Base-by-base conservation (phyloP, 768 basidiomycete genomes). In the Antrodiella citrinella region DNA sequence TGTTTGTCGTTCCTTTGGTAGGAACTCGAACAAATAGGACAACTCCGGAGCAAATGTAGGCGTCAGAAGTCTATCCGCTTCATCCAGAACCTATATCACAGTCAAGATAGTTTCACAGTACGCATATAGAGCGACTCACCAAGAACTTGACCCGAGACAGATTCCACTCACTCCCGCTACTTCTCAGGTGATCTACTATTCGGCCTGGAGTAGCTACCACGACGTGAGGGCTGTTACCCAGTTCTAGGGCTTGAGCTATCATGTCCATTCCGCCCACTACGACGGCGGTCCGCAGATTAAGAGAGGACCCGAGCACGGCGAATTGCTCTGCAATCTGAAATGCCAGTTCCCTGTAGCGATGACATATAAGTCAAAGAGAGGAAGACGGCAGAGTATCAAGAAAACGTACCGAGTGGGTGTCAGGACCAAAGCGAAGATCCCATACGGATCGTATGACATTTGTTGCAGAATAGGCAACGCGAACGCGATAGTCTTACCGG, bases 211-310 rank as follows among this genome's bases (percentile, higher is more conserved):
- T 99, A 5, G 94, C 96, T 43, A 99, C 82, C 20, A 98, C 84
- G 30, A 99, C 77, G 63, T 98, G 96, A 0, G 96, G 96, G 39
- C 87, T 78, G 55, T 82, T 80, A 2, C 76, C 74, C 12, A 99
- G 78, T 59, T 94, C 92, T 15, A 90, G 71, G 0, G 95, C 91
- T 64, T 99, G 96, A 1, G 81, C 65, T 74, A 96, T 91, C 85
- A 95, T 95, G 59, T 99, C 96, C 91, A 99, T 95, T 4, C 96
- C 96, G 15, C 96, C 96, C 2, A 98, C 93, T 25, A 97, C 72
- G 5, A 97, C 92, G 9, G 86, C 79, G 7, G 92, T 95, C 24
- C 82, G 82, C 44, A 91, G 67, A 60, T 85, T 91, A 51, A 96
- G 68, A 10, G 91, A 73, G 15, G 79, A 73, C 21, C 96, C 95